Conservation (phyloP, 148 eudicot genomes). For the Diospyros kaki region DNA sequence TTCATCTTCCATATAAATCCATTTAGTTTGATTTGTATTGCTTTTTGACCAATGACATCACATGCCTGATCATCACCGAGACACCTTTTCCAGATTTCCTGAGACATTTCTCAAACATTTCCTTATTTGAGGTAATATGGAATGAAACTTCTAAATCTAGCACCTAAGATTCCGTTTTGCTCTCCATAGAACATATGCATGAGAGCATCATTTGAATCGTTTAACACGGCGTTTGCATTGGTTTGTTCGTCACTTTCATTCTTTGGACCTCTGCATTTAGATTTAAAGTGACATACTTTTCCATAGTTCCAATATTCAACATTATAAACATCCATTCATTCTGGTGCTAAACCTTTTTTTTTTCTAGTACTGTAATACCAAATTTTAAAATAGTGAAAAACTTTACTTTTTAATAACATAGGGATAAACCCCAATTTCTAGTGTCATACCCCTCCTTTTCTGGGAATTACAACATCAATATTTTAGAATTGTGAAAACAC, state of each 20-base stretch:
- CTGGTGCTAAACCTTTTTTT: too few relatives aligned
- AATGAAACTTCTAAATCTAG: neutral
- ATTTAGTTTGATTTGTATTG: neutral
- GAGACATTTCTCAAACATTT: neutral
- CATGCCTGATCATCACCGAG: conserved; percentile 7
- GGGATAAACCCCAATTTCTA: too few relatives aligned
- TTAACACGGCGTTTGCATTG: neutral
- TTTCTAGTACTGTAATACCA: too few relatives aligned
- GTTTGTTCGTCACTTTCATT: neutral
- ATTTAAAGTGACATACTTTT: neutral
- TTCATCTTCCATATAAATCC: neutral
- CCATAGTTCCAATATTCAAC: conserved; percentile 1
- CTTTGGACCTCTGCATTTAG: neutral
- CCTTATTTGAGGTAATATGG: neutral
- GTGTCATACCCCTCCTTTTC: too few relatives aligned
- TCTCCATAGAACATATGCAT: neutral
- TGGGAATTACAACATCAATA: too few relatives aligned
- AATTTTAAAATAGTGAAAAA: too few relatives aligned
- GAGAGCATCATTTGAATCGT: neutral
- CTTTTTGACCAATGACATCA: neutral
- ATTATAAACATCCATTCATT: too few relatives aligned
- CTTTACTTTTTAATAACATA: too few relatives aligned
- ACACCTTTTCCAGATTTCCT: neutral
- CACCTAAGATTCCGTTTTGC: neutral
- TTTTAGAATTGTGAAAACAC: too few relatives aligned